Evolutionary conservation across 768 basidiomycete genomes (phyloP).

Genomic region (Xerocomus spinulosus): DNA sequence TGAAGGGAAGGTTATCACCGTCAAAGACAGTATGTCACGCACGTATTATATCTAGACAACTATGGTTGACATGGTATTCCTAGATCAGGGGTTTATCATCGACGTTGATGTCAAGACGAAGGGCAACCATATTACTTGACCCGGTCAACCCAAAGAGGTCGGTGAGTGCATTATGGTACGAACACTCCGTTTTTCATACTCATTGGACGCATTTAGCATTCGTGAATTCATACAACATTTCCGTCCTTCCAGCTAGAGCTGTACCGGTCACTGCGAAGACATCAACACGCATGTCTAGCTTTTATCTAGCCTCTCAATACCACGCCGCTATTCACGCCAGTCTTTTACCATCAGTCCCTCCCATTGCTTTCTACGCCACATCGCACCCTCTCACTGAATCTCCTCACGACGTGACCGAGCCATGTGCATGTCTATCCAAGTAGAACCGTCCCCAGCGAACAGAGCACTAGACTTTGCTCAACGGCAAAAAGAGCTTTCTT

Average conservation of each 20-base stretch:
- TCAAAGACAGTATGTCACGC: conserved; percentile 77
- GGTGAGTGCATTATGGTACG: conserved; percentile 44
- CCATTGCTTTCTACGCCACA: too few species aligned
- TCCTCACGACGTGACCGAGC: too few species aligned
- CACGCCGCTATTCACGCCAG: too few species aligned
- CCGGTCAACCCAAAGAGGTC: conserved; percentile 77
- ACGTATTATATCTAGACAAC: neutral
- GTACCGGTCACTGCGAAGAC: conserved; percentile 37
- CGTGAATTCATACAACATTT: conserved; percentile 73
- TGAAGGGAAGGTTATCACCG: conserved; percentile 63
- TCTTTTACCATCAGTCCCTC: too few species aligned
- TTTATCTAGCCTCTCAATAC: too few species aligned
- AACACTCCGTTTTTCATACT: conserved; percentile 50
- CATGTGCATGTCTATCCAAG: too few species aligned
- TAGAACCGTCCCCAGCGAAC: too few species aligned
- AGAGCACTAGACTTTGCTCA: too few species aligned
- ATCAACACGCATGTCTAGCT: too few species aligned
- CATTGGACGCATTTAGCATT: conserved; percentile 48
- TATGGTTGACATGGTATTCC: neutral
- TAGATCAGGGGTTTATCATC: conserved; percentile 69
- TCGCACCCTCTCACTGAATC: too few species aligned
- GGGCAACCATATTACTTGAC: conserved; percentile 58
- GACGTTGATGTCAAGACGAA: conserved; percentile 56
- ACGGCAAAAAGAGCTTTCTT: too few species aligned
- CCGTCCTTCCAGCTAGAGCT: conserved; percentile 66